phyloP scores from a whole-genome alignment of 331 rosid genomes.

The Ulmus americana region DNA sequence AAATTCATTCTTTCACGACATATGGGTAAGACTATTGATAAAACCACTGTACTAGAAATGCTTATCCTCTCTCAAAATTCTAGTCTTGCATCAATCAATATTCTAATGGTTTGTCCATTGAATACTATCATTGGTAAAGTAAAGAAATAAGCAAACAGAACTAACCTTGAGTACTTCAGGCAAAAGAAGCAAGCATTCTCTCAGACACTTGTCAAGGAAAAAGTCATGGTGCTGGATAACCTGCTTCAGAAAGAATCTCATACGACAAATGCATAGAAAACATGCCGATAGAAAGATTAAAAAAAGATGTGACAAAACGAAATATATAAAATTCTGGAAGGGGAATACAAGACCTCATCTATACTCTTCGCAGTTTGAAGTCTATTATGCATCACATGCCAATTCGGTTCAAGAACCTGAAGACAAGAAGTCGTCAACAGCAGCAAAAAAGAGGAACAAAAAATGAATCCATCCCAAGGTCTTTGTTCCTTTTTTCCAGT shows the following conservation, averaged over 20 bases:
- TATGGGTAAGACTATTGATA: background rate
- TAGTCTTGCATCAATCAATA: background rate
- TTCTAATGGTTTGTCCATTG: background rate
- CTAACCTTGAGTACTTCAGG: slow-evolving; percentile 81
- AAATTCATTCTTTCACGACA: background rate
- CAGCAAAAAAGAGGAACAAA: background rate
- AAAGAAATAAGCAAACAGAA: background rate
- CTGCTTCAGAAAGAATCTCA: slow-evolving; percentile 46
- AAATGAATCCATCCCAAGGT: no score
- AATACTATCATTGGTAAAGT: background rate
- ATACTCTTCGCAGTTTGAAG: slow-evolving; percentile 86
- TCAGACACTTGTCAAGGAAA: slow-evolving; percentile 87
- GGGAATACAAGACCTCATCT: slow-evolving; percentile 62
- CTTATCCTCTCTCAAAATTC: background rate
- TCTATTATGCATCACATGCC: slow-evolving; percentile 85
- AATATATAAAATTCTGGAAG: background rate
- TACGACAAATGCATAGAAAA: slow-evolving; percentile 18
- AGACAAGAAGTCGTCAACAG: slow-evolving; percentile 10
- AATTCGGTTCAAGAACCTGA: slow-evolving; percentile 93
- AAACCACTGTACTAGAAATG: background rate
- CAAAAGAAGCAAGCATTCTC: slow-evolving; percentile 87
- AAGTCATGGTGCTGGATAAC: slow-evolving; percentile 89
- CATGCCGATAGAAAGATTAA: background rate
- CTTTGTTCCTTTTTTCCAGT: no score
- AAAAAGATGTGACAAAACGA: background rate